Base-by-base conservation (phyloP, 345 rosid species). In the Triadica sebifera region DNA sequence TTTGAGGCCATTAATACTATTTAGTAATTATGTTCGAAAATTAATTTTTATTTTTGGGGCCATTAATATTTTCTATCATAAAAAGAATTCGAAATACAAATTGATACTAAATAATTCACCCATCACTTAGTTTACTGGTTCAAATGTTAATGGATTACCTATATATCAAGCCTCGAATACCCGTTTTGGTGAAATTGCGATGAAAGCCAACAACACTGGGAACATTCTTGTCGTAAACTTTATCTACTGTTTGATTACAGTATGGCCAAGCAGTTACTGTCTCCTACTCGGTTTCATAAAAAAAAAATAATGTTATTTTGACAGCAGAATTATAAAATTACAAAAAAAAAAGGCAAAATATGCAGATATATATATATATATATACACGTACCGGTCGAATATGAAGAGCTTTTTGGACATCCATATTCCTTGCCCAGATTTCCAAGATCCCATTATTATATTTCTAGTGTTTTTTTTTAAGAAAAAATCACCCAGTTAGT, bases 401-500 rank as follows among this genome's bases (percentile, higher is more conserved):
- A 12, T 77, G 52, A 52, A 81, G 75, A 61, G 79, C 83, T n/a
- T 70, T 63, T n/a, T 64, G 81, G 63, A 81, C 81, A 25, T 51
- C n/a, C 8, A 17, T 56, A 37, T 84, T 70, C 69, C 81, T 81
- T 8, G 81, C 84, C 87, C 87, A 84, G 11, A 17, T 19, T 62
- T 62, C 47, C 8, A 4, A 0, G 4, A 62, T 62, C 3, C 47
- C 15, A 37, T 62, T 46, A 10, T 4, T 0, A 39, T 37, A 13
- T 38, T 16, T 38, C 67, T 62, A 38, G n/a, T 39, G 2, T n/a
- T n/a, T n/a, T n/a, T n/a, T n/a, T n/a, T n/a, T n/a, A n/a, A n/a
- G 12, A 13, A 37, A 61, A 61, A 15, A 61, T 5, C 1, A 61
- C 8, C 8, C 15, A 20, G 22, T 58, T 24, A 58, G 24, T 20